These are phyloP conservation scores for Erodium texanum DNA, from an alignment of 441 rosid genomes.

Conservation along the genomic window DNA sequence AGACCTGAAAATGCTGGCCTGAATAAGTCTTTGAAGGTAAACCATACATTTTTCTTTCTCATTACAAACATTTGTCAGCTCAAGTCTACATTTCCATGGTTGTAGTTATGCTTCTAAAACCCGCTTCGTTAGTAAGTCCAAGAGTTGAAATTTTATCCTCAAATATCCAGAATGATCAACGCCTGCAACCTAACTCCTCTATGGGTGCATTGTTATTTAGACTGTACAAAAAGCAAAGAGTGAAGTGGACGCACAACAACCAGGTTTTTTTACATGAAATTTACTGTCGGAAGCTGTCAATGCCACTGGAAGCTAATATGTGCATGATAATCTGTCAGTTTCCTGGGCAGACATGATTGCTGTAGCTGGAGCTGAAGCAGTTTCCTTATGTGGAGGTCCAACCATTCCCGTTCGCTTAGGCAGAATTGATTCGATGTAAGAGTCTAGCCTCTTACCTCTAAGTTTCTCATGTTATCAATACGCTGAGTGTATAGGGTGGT, in stretches of 20 bases:
- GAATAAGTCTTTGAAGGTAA: slow-evolving; percentile 65
- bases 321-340: slow-evolving; percentile 35
- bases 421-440: slow-evolving; percentile 70
- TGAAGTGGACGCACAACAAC: slow-evolving; percentile 48
- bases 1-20: slow-evolving; percentile 88
- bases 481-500: neutral
- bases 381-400: slow-evolving; percentile 88
- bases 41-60: slow-evolving; percentile 22
- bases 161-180: slow-evolving; percentile 19
- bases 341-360: slow-evolving; percentile 94
- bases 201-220: slow-evolving; percentile 38
- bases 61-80: neutral
- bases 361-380: slow-evolving; percentile 84
- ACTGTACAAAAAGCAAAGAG: slow-evolving; percentile 71
- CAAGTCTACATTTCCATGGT: neutral
- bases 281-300: slow-evolving; percentile 13
- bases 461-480: neutral
- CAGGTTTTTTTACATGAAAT: slow-evolving; percentile 38
- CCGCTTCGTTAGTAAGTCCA: neutral
- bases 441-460: slow-evolving; percentile 6
- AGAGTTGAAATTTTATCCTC: neutral
- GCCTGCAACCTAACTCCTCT: slow-evolving; percentile 27
- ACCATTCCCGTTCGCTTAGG: slow-evolving; percentile 56
- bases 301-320: slow-evolving; percentile 20
- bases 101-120: neutral